Percentiles rank a stretch among this genome's conserved stretches.
phyloP scores from a whole-genome alignment of 768 basidiomycete species.

The Boletus fagicola region DNA sequence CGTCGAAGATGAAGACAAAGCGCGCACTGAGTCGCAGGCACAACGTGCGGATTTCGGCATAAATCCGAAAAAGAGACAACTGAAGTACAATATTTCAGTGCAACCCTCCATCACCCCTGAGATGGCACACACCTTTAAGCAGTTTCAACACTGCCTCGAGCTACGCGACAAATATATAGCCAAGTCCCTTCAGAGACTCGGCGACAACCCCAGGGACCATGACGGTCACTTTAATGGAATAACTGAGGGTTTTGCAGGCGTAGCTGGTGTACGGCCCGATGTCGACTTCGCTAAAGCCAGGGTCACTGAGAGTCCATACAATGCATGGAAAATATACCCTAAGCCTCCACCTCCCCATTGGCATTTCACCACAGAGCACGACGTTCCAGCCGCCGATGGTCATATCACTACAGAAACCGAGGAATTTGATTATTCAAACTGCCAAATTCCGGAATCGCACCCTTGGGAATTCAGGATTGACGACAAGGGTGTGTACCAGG shows the following conservation, averaged over 20 bases:
- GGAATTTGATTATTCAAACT: constrained; percentile 71
- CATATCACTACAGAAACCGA: constrained; percentile 29
- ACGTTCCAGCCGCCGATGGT: constrained; percentile 43
- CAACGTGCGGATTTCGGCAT: constrained; percentile 28
- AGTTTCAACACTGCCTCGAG: constrained; percentile 81
- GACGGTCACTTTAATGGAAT: constrained; percentile 77
- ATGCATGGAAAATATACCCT: constrained; percentile 89
- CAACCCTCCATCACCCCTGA: constrained; percentile 38
- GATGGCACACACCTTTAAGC: constrained; percentile 56
- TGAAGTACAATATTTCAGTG: constrained; percentile 15
- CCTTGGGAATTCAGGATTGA: constrained; percentile 73
- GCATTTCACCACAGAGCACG: constrained; percentile 71
- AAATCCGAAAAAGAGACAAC: not conserved
- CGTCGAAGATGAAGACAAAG: constrained; percentile 39
- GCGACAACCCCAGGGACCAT: constrained; percentile 92
- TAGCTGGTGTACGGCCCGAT: constrained; percentile 68
- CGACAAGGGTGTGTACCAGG: constrained; percentile 87
- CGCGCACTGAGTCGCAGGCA: constrained; percentile 29
- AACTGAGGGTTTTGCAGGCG: constrained; percentile 57
- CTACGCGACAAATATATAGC: constrained; percentile 95
- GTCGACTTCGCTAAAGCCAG: constrained; percentile 36
- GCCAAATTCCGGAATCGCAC: constrained; percentile 66
- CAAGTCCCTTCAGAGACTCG: constrained; percentile 84
- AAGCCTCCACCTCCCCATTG: constrained; percentile 93
- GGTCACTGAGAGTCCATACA: constrained; percentile 33